Evolutionary conservation across 441 rosid genomes (phyloP).

Genomic region (Adansonia madagascariensis): DNA sequence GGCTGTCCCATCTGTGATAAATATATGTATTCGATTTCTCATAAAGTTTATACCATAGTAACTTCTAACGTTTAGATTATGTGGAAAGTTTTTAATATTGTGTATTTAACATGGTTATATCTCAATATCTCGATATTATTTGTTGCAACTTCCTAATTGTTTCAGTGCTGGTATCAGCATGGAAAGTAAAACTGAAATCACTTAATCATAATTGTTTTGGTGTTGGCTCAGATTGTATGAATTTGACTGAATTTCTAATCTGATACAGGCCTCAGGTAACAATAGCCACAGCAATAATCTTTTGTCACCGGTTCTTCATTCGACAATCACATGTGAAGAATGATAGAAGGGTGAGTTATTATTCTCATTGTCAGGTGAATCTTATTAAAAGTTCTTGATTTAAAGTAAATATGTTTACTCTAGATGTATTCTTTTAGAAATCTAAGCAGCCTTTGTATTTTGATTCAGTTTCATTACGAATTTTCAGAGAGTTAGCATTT

Average conservation of each 20-base stretch:
- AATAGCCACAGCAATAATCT: constrained; percentile 88
- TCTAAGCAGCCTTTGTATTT: not conserved
- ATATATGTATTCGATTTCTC: not conserved
- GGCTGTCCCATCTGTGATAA: not conserved
- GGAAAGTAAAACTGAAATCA: not conserved
- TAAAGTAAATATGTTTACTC: not conserved
- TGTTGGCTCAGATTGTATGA: no score
- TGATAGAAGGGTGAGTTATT: constrained; percentile 81
- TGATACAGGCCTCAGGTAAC: constrained; percentile 86
- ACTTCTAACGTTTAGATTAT: not conserved
- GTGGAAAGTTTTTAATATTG: not conserved
- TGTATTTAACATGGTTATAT: not conserved
- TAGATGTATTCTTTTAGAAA: not conserved
- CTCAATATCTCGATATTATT: not conserved
- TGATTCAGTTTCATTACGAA: not conserved
- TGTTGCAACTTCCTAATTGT: not conserved
- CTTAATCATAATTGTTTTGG: not conserved
- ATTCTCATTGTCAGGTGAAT: not conserved
- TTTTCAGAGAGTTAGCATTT: not conserved
- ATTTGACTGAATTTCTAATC: constrained; percentile 32
- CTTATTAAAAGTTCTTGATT: not conserved
- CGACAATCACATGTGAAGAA: constrained; percentile 92
- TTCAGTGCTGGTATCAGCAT: not conserved
- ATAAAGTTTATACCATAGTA: not conserved
- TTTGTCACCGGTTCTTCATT: constrained; percentile 90